Evolutionary conservation across 2,329 filamentous ascomycete species (phyloP), one percentile per base, ranked within the genome.

Genomic region (Westerdykella sp.): DNA sequence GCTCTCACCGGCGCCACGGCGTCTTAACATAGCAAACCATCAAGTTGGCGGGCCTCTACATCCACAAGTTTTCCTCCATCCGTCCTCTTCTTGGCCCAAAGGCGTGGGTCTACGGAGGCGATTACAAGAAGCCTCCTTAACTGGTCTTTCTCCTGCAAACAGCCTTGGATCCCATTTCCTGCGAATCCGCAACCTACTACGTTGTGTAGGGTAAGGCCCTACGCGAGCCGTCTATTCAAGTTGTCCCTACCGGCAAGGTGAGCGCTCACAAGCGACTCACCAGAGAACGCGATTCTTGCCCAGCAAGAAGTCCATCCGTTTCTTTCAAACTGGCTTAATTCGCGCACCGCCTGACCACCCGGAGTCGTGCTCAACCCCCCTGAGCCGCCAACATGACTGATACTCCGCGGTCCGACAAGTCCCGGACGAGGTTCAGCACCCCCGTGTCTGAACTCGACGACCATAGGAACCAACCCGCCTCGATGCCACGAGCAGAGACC

Each of bases 91-190:
- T 91, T 70, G 88, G 88, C 78, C 91, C 89, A 73, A 83, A 83
- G 69, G 83, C 83, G 78, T 87, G 89, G 89, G 89, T 94, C 82
- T 91, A 91, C 72, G 90, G 91, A 85, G 87, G 89, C 76, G 87
- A 93, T 53, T 65, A 66, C 78, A 93, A 89, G 77, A 91, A 95
- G 75, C 91, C 93, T 69, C 91, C 91, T 78, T 97, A 97, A 96
- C 74, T 91, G 70, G 76, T 59, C 68, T 69, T 69, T 56, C 54
- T 53, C 48, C 42, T 46, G 38, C 44, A n/a, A 18, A 44, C 34
- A 21, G 3, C 11, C 25, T 28, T 12, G 25, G 9, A 28, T 28
- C 7, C 25, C 25, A 12, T 32, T 51, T 58, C 60, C 54, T 52
- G 50, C 38, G 39, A 49, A 55, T 51, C 47, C 37, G 16, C 32